phyloP scores from a whole-genome alignment of 345 rosid genomes.

The Mercurialis annua region DNA sequence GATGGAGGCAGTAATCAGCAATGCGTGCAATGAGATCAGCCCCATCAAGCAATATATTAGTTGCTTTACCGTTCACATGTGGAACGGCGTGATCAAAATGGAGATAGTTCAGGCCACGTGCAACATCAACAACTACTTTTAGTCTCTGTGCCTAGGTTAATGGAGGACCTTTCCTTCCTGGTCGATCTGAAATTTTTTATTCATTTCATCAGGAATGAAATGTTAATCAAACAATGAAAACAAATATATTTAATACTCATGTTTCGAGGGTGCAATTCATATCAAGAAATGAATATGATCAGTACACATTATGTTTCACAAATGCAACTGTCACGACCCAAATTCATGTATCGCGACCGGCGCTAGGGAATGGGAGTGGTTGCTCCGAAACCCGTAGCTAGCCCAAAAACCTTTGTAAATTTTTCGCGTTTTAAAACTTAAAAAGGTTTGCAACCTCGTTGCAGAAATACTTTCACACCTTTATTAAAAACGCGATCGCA shows the following conservation, averaged over 20 bases:
- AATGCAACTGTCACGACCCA: too few species aligned
- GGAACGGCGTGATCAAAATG: slow-evolving; percentile 97
- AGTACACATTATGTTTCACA: neutral
- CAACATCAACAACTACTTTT: slow-evolving; percentile 88
- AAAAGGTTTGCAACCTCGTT: too few species aligned
- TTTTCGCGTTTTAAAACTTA: too few species aligned
- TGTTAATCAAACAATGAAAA: slow-evolving; percentile 1
- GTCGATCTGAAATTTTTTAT: slow-evolving; percentile 59
- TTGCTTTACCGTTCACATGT: slow-evolving; percentile 89
- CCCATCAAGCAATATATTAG: slow-evolving; percentile 80
- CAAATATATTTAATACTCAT: too few species aligned
- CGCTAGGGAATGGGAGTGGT: too few species aligned
- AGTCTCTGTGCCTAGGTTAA: slow-evolving; percentile 79
- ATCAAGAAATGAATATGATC: too few species aligned
- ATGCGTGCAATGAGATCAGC: slow-evolving; percentile 92
- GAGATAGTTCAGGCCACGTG: slow-evolving; percentile 97
- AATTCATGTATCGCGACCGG: too few species aligned
- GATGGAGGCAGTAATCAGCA: slow-evolving; percentile 92
- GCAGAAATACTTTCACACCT: too few species aligned
- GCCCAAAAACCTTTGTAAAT: too few species aligned
- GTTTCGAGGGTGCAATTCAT: neutral
- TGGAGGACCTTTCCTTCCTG: slow-evolving; percentile 87
- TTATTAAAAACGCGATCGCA: too few species aligned
- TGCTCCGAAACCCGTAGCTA: too few species aligned
- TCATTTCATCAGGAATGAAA: slow-evolving; percentile 18